phyloP scores from a whole-genome alignment of 2,329 filamentous ascomycete genomes.

The Alternaria dauci region DNA sequence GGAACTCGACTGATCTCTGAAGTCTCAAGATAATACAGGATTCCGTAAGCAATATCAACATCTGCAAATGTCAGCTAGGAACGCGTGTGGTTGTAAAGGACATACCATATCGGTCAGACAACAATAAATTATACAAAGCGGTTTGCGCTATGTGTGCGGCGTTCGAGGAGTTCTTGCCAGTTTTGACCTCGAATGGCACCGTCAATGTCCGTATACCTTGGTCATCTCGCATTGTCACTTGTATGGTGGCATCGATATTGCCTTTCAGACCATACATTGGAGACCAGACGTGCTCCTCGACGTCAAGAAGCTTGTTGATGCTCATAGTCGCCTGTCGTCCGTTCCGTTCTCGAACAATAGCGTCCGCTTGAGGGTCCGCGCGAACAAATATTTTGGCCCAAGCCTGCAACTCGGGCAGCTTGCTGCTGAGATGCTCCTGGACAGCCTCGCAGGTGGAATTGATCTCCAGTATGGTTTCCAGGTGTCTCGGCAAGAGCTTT shows the following conservation, averaged over 20 bases:
- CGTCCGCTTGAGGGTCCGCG: slow-evolving; percentile 72
- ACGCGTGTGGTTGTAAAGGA: neutral
- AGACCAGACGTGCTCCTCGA: slow-evolving; percentile 98
- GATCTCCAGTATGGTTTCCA: slow-evolving; percentile 90
- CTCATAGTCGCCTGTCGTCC: slow-evolving; percentile 80
- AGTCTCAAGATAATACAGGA: slow-evolving; percentile 94
- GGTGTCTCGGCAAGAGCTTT: slow-evolving; percentile 74
- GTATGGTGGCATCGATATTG: slow-evolving; percentile 96
- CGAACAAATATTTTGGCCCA: slow-evolving; percentile 88
- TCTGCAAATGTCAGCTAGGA: slow-evolving; percentile 59
- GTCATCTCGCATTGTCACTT: slow-evolving; percentile 80
- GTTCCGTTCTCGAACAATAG: slow-evolving; percentile 80
- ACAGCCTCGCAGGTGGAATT: slow-evolving; percentile 77
- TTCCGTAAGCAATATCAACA: slow-evolving; percentile 85
- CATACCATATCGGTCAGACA: slow-evolving; percentile 86
- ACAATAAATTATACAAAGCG: slow-evolving; percentile 87
- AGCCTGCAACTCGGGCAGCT: slow-evolving; percentile 79
- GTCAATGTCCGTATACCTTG: slow-evolving; percentile 74
- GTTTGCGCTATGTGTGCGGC: slow-evolving; percentile 91
- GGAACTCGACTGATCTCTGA: slow-evolving; percentile 87
- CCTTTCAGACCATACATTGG: slow-evolving; percentile 97
- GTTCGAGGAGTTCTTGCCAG: slow-evolving; percentile 80
- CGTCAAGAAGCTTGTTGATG: slow-evolving; percentile 91
- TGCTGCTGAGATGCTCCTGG: slow-evolving; percentile 80
- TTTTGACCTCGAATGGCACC: slow-evolving; percentile 95